Evolutionary conservation across 2,329 filamentous ascomycete species (phyloP).

Genomic region (Alternaria arborescens): DNA sequence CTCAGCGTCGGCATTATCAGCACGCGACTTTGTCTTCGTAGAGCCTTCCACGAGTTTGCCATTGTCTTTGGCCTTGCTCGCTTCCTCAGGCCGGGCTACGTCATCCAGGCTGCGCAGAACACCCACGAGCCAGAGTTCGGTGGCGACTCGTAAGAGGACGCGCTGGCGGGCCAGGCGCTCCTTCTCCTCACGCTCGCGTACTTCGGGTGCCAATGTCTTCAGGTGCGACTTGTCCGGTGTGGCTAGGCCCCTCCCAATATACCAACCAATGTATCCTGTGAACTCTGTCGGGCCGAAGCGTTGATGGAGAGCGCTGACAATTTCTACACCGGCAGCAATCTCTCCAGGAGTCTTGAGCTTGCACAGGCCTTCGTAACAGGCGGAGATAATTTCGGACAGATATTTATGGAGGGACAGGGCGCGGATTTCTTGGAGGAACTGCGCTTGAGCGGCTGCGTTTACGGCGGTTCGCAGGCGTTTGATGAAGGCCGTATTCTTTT

Average conservation of each 20-base stretch:
- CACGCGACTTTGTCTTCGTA: slow-evolving; percentile 68
- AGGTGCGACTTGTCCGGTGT: slow-evolving; percentile 86
- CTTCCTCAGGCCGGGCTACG: slow-evolving; percentile 70
- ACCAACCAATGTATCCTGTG: slow-evolving; percentile 90
- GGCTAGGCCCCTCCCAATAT: slow-evolving; percentile 87
- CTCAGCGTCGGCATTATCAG: slow-evolving; percentile 75
- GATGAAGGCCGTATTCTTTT: slow-evolving; percentile 98
- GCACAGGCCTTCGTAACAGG: slow-evolving; percentile 92
- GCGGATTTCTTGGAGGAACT: slow-evolving; percentile 89
- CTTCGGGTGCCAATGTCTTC: slow-evolving; percentile 80
- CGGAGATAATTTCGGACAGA: slow-evolving; percentile 94
- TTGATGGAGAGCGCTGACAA: slow-evolving; percentile 94
- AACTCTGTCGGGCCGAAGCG: slow-evolving; percentile 91
- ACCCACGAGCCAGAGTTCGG: slow-evolving; percentile 94
- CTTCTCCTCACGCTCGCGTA: slow-evolving; percentile 94
- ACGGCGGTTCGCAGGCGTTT: slow-evolving; percentile 93
- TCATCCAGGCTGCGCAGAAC: slow-evolving; percentile 83
- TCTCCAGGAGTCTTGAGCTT: slow-evolving; percentile 92
- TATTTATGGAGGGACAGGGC: slow-evolving; percentile 94
- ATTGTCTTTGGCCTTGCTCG: slow-evolving; percentile 67
- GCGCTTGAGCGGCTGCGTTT: slow-evolving; percentile 77
- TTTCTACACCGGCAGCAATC: slow-evolving; percentile 88
- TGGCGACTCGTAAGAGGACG: slow-evolving; percentile 85
- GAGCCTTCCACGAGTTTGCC: slow-evolving; percentile 63
- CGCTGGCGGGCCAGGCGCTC: slow-evolving; percentile 88